Percentiles rank a stretch among this genome's conserved stretches.
Evolutionary conservation across 768 basidiomycete genomes (phyloP).

Genomic region (Candolleomyces eurysporus): DNA sequence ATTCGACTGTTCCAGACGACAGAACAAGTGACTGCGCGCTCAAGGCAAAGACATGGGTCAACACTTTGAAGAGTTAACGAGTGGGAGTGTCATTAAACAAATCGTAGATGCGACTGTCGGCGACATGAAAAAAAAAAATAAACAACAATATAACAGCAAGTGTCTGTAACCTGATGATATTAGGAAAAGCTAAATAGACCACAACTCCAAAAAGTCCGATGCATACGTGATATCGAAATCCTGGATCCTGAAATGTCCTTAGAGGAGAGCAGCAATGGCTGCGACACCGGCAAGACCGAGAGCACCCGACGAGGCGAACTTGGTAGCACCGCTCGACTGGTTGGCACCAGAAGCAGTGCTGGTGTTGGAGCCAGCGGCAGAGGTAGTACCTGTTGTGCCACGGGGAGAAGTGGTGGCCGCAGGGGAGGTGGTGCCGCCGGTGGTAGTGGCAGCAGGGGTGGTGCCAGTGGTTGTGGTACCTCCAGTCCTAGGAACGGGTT

Average conservation of each 20-base stretch:
- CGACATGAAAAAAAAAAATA: neutral
- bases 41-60: neutral
- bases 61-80: neutral
- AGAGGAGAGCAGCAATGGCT: constrained; percentile 20
- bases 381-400: neutral
- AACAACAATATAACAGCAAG: neutral
- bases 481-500: neutral
- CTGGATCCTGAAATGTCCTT: constrained; percentile 6
- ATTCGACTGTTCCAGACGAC: too few relatives aligned
- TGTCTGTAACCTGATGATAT: constrained; percentile 2
- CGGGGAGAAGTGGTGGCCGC: neutral
- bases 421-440: constrained; percentile 3
- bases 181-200: neutral
- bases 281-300: constrained; percentile 20
- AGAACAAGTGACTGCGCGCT: too few relatives aligned
- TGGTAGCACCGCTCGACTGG: constrained; percentile 8
- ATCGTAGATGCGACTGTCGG: neutral
- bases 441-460: neutral
- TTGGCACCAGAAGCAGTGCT: constrained; percentile 13
- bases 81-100: neutral
- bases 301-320: constrained; percentile 13
- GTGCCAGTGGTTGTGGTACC: neutral
- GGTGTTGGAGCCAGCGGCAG: neutral
- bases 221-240: neutral
- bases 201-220: neutral